phyloP scores from a whole-genome alignment of 1,284 basidiomycete genomes.

The Laetiporus sulphureus region DNA sequence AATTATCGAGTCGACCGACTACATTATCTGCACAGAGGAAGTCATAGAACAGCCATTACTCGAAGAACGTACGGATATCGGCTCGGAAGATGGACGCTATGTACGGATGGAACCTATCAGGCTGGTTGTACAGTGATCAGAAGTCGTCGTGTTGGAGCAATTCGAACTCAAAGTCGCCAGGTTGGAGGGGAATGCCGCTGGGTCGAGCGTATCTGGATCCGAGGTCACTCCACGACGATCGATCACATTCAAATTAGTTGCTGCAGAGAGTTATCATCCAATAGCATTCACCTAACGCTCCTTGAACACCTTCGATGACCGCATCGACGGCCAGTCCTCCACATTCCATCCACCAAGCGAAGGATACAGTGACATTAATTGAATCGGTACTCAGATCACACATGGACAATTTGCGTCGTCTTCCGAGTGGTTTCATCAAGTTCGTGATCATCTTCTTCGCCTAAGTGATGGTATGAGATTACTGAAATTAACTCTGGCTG shows the following conservation, averaged over 20 bases:
- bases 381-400: constrained; percentile 91
- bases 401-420: constrained; percentile 75
- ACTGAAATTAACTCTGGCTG: constrained; percentile 66
- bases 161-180: constrained; percentile 92
- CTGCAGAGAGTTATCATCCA: neutral
- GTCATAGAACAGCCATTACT: constrained; percentile 96
- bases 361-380: constrained; percentile 93
- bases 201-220: constrained; percentile 77
- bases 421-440: constrained; percentile 20
- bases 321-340: constrained; percentile 91
- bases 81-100: constrained; percentile 95
- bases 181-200: constrained; percentile 70
- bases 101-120: constrained; percentile 87
- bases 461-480: constrained; percentile 57
- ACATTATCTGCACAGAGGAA: constrained; percentile 88
- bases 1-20: constrained; percentile 97
- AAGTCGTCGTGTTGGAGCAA: constrained; percentile 89
- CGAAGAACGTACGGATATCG: constrained; percentile 82
- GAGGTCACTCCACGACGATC: constrained; percentile 86
- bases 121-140: constrained; percentile 92
- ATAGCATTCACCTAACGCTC: constrained; percentile 65
- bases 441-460: constrained; percentile 45
- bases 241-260: constrained; percentile 32
- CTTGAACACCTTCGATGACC: constrained; percentile 89
- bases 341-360: constrained; percentile 92